Conservation (phyloP, 495 filamentous ascomycete species). For the Podospora bellae-mahoneyi region DNA sequence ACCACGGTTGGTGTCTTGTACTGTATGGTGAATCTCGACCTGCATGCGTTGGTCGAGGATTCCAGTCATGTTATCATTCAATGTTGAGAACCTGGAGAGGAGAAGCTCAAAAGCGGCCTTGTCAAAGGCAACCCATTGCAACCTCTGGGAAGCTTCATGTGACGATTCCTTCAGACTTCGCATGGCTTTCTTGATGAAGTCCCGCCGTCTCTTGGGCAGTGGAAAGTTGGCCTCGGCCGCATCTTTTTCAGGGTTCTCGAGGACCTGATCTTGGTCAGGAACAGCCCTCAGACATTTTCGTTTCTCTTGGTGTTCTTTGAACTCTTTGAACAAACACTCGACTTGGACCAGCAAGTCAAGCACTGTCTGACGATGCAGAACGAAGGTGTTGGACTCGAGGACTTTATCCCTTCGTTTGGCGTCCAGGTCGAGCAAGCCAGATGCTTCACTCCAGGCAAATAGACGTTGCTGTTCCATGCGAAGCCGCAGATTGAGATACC, state of each 20-base stretch:
- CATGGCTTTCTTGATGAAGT: conserved; percentile 46
- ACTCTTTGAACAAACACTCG: conserved; percentile 44
- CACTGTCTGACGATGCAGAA: conserved; percentile 43
- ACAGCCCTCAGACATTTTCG: conserved; percentile 32
- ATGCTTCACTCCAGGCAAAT: conserved; percentile 48
- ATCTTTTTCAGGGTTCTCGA: conserved; percentile 37
- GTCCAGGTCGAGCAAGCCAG: conserved; percentile 41
- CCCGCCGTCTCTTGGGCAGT: conserved; percentile 30
- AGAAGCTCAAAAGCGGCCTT: conserved; percentile 43
- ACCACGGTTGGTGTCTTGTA: conserved; percentile 45
- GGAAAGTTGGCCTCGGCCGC: conserved; percentile 39
- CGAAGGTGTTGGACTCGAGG: conserved; percentile 42
- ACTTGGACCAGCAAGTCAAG: conserved; percentile 45
- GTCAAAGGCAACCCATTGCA: conserved; percentile 44
- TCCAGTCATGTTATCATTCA: conserved; percentile 47
- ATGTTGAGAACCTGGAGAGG: conserved; percentile 36
- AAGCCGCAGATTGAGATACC: conserved; percentile 42
- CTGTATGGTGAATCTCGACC: conserved; percentile 42
- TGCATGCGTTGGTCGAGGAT: conserved; percentile 44
- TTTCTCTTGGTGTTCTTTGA: conserved; percentile 39
- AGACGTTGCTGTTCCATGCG: conserved; percentile 47
- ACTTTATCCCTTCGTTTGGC: conserved; percentile 32
- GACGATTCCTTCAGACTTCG: conserved; percentile 30
- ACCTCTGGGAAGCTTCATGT: conserved; percentile 28
- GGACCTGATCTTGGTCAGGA: conserved; percentile 30